Base-by-base conservation (phyloP, 176 grass and related monocot genomes). In the Eragrostis nindensis region DNA sequence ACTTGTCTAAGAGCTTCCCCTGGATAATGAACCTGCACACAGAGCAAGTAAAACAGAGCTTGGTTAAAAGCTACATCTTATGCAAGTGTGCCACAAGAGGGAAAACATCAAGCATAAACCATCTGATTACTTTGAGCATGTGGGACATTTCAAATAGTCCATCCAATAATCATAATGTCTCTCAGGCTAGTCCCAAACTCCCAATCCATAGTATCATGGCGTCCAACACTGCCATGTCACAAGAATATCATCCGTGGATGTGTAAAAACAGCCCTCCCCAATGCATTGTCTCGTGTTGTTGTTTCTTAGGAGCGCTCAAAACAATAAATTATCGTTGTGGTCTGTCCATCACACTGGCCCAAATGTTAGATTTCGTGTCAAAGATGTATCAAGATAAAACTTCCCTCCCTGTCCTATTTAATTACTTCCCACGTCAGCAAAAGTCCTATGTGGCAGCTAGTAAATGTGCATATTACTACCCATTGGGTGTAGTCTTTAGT, bases 21-120 rank as follows among this genome's bases (percentile, higher is more conserved):
- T 59, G 95, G 90, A 91, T 98, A 98, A 80, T 98, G 88, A 79
- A 98, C 78, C 92, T 97, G 83, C 61, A 79, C 4, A 73, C 79
- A 59, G 32, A 83, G 27, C 60, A 86, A 74, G 70, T 41, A 84
- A 27, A 86, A 18, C 4, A 57, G 69, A 42, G 70, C 11, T 80
- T 67, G 19, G 17, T 70, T 80, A 65, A 71, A 24, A 82, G 15
- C 41, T 13, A 83, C 2, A 22, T 66, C 26, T 71, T 82, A 77
- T 53, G 41, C 67, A 25, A 75, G 80, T 72, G 63, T 40, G 39
- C 48, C 24, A 67, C 12, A 12, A 66, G 21, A 68, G 38, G 26
- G 40, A 5, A 48, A 90, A 78, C 54, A 90, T 26, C 32, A 30
- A 71, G 45, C n/a, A n/a, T 46, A 24, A 29, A 47, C 49, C 29